phyloP scores from a whole-genome alignment of 2,329 filamentous ascomycete genomes.

The Pestalotiopsis sp. region DNA sequence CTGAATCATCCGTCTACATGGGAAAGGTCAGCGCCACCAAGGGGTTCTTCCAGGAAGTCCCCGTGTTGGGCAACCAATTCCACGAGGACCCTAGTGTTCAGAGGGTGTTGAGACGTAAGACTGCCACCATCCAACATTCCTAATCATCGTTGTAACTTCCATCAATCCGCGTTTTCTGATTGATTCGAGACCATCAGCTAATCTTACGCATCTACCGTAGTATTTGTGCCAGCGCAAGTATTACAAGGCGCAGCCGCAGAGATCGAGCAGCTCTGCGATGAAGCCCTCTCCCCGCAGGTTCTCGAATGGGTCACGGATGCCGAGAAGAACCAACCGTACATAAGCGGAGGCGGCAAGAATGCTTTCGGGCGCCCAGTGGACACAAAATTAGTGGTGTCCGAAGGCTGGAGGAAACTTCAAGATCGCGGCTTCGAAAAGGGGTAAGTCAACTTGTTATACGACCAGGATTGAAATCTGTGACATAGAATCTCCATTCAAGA shows the following conservation, averaged over 20 bases:
- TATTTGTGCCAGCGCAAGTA: constrained; percentile 49
- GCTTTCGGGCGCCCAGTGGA: constrained; percentile 59
- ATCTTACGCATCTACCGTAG: constrained; percentile 28
- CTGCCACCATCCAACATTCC: too few relatives aligned
- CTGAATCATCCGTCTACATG: constrained; percentile 11
- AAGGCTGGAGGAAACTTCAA: constrained; percentile 68
- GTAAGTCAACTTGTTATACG: constrained; percentile 15
- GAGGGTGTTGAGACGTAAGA: constrained; percentile 20
- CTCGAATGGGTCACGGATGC: constrained; percentile 63
- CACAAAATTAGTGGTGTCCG: constrained; percentile 62
- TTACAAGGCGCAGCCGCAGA: constrained; percentile 42
- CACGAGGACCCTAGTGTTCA: constrained; percentile 20
- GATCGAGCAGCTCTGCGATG: constrained; percentile 48
- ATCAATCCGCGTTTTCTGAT: neutral
- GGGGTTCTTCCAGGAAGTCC: constrained; percentile 22
- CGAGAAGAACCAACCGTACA: constrained; percentile 64
- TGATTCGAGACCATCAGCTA: neutral
- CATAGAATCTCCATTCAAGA: neutral
- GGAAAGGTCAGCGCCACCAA: constrained; percentile 30
- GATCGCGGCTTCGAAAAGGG: constrained; percentile 60
- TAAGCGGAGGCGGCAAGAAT: constrained; percentile 58
- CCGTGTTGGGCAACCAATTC: constrained; percentile 22
- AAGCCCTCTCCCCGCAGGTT: constrained; percentile 55
- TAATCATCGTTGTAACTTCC: neutral
- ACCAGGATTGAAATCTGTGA: neutral